phyloP scores from a whole-genome alignment of 2,329 filamentous ascomycete genomes.

The Chaetomium strumarium region DNA sequence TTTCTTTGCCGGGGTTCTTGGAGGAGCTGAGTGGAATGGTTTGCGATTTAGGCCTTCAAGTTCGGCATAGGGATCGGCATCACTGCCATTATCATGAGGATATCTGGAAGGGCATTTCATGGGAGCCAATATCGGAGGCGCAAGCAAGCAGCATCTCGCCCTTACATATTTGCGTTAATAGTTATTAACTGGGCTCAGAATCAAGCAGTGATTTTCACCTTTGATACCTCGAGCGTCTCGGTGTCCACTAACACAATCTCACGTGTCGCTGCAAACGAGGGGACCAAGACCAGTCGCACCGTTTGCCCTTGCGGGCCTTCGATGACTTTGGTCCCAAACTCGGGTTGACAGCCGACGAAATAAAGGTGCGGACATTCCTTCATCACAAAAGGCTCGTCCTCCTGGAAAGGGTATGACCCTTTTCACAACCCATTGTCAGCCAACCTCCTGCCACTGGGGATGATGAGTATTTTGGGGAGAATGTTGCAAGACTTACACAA shows the following conservation, averaged over 20 bases:
- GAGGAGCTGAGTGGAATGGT: background rate
- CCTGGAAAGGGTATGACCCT: constrained; percentile 97
- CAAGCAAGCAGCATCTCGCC: background rate
- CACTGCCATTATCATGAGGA: background rate
- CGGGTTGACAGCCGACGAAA: constrained; percentile 79
- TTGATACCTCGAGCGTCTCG: constrained; percentile 75
- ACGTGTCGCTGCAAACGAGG: constrained; percentile 70
- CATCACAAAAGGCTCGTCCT: constrained; percentile 85
- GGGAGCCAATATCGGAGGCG: background rate
- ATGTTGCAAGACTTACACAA: constrained; percentile 58
- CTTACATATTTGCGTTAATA: constrained; percentile 2
- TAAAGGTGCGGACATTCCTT: constrained; percentile 82
- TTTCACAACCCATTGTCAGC: constrained; percentile 10
- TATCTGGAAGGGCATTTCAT: background rate
- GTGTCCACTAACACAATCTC: constrained; percentile 79
- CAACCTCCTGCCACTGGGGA: background rate
- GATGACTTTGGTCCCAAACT: constrained; percentile 67
- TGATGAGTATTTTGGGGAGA: background rate
- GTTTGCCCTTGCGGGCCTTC: constrained; percentile 60
- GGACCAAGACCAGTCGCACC: constrained; percentile 76
- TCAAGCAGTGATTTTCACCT: constrained; percentile 48
- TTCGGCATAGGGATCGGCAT: background rate
- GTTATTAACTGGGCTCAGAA: constrained; percentile 4
- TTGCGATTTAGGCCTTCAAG: background rate
- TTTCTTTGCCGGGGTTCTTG: background rate